Conservation (phyloP, 768 basidiomycete species). For the Mycena leptocephala region DNA sequence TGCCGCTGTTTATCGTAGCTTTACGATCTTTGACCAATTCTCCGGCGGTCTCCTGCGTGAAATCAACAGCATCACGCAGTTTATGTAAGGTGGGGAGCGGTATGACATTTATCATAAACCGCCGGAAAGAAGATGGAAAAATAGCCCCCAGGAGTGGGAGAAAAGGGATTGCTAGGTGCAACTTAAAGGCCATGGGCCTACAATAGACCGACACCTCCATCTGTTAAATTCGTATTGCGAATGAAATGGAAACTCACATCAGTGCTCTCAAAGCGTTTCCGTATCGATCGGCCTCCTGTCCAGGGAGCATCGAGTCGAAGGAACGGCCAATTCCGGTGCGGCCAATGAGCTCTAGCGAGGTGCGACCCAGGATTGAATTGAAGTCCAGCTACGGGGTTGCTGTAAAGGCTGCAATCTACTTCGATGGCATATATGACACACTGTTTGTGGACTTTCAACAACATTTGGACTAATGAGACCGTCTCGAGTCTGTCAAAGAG, state of each 20-base stretch:
- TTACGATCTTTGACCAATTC: too few relatives aligned
- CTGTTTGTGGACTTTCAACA: background rate
- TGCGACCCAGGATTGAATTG: background rate
- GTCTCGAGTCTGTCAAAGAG: background rate
- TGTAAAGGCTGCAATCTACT: too few relatives aligned
- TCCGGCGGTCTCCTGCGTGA: too few relatives aligned
- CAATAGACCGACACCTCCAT: background rate
- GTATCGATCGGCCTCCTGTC: background rate
- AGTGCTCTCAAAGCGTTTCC: background rate
- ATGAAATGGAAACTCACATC: background rate
- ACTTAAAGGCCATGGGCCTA: background rate
- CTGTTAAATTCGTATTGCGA: background rate
- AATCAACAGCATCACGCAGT: too few relatives aligned
- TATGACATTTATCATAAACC: too few relatives aligned
- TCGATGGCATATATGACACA: background rate
- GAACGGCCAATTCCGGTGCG: background rate
- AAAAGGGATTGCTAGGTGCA: background rate
- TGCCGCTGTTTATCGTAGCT: too few relatives aligned
- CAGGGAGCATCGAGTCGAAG: conserved; percentile 1
- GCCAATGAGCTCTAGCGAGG: background rate
- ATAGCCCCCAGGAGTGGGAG: background rate
- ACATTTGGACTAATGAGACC: background rate
- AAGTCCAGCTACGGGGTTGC: background rate
- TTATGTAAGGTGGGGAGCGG: too few relatives aligned
- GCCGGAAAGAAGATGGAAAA: too few relatives aligned